Conservation (phyloP, 305 asterid species). For the Solanum hybrid region DNA sequence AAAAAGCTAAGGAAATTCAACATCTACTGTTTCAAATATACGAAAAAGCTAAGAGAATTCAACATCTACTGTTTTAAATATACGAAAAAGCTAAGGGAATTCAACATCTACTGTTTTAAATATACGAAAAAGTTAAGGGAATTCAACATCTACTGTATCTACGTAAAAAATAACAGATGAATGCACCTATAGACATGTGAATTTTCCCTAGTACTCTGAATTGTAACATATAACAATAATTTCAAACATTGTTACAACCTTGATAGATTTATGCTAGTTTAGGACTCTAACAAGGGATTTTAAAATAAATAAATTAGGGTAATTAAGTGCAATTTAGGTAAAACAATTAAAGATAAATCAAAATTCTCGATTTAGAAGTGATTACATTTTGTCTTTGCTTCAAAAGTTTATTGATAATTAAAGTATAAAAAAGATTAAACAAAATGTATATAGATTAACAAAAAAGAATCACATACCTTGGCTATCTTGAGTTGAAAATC, state of each 20-base stretch:
- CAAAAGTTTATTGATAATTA: background rate
- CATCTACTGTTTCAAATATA: background rate
- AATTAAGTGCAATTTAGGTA: background rate
- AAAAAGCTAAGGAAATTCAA: background rate
- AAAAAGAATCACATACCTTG: slow-evolving; percentile 26
- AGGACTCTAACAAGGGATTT: background rate
- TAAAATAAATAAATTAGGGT: background rate
- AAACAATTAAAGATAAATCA: background rate
- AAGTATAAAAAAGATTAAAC: background rate
- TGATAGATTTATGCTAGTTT: background rate
- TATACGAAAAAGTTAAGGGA: no score
- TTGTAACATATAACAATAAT: background rate
- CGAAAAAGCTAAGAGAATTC: background rate
- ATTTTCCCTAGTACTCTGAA: background rate
- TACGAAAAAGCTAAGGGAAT: background rate
- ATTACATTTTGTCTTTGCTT: background rate
- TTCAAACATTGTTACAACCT: background rate
- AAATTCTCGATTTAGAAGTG: background rate
- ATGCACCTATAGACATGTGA: background rate
- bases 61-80: background rate
- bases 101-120: background rate
- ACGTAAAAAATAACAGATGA: background rate
- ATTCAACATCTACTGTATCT: background rate
- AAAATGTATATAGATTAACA: background rate
- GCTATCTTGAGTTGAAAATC: slow-evolving; percentile 29